Evolutionary conservation across 2,329 filamentous ascomycete species (phyloP).

Genomic region (Trichoderma endophyticum): DNA sequence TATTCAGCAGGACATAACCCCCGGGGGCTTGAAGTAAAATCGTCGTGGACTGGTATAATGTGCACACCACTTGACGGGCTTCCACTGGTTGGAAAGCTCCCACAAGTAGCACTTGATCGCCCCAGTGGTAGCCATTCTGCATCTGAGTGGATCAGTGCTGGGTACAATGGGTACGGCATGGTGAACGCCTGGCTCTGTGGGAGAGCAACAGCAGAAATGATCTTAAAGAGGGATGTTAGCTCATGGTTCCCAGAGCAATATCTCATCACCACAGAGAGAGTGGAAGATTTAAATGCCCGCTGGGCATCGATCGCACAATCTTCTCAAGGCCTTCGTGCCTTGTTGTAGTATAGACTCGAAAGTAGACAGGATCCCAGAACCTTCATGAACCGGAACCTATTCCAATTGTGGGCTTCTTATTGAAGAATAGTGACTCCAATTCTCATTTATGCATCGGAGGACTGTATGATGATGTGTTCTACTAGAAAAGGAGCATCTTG

Average conservation of each 20-base stretch:
- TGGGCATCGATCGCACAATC: neutral
- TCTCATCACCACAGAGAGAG: neutral
- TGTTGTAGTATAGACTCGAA: neutral
- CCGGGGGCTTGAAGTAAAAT: neutral
- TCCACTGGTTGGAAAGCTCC: neutral
- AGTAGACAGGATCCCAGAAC: neutral
- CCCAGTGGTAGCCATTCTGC: neutral
- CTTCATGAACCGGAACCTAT: neutral
- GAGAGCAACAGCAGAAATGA: neutral
- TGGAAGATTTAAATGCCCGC: neutral
- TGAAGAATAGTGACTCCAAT: neutral
- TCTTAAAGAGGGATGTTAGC: neutral
- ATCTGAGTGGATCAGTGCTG: neutral
- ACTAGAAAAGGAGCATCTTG: neutral
- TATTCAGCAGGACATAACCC: neutral
- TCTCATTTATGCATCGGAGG: neutral
- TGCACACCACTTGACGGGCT: neutral
- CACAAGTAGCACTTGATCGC: neutral
- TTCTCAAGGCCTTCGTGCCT: neutral
- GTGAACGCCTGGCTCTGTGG: neutral
- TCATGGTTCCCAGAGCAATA: neutral
- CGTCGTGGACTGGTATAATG: neutral
- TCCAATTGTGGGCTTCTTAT: neutral
- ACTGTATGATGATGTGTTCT: neutral
- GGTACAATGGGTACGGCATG: neutral